These are phyloP conservation scores for Xylariomycetidae sp. DNA, from an alignment of 2,329 filamentous ascomycete genomes.

Conservation along the genomic window DNA sequence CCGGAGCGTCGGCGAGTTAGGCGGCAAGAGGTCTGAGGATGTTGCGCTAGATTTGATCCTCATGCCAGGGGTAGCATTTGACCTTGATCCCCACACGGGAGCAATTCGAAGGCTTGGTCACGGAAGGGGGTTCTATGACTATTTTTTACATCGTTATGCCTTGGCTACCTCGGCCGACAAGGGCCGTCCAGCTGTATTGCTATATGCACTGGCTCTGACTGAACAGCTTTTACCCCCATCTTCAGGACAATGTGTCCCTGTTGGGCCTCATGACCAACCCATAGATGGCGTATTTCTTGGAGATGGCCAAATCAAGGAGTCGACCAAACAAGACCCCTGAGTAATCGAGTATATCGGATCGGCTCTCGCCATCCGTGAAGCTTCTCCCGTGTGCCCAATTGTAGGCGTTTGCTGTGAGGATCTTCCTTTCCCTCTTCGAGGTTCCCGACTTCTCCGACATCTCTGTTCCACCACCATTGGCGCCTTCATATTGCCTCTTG, in stretches of 20 bases:
- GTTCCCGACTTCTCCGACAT: too few relatives aligned
- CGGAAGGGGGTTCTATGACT: conserved; percentile 96
- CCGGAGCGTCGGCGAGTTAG: conserved; percentile 67
- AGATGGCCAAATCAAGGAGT: conserved; percentile 54
- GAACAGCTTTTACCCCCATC: conserved; percentile 71
- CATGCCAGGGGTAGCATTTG: conserved; percentile 91
- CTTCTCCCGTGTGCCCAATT: too few relatives aligned
- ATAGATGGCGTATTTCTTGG: conserved; percentile 75
- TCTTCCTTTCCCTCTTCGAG: too few relatives aligned
- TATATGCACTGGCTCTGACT: conserved; percentile 75
- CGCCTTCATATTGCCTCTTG: conserved; percentile 37
- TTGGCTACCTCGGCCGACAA: conserved; percentile 31
- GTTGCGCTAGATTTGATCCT: conserved; percentile 76
- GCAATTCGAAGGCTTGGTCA: conserved; percentile 77
- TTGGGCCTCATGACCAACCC: conserved; percentile 70
- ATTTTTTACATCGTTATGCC: conserved; percentile 74
- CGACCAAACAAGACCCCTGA: conserved; percentile 20
- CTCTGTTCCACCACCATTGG: too few relatives aligned
- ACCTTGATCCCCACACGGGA: conserved; percentile 48
- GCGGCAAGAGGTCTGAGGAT: conserved; percentile 35
- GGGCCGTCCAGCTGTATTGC: conserved; percentile 37
- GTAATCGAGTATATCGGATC: conserved; percentile 17
- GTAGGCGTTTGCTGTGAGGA: too few relatives aligned
- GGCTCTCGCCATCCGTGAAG: too few relatives aligned
- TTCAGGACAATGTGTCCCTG: conserved; percentile 62